Evolutionary conservation across 2,329 filamentous ascomycete genomes (phyloP), one percentile per base, ranked within the genome.

Genomic region (Thelonectria rubi): DNA sequence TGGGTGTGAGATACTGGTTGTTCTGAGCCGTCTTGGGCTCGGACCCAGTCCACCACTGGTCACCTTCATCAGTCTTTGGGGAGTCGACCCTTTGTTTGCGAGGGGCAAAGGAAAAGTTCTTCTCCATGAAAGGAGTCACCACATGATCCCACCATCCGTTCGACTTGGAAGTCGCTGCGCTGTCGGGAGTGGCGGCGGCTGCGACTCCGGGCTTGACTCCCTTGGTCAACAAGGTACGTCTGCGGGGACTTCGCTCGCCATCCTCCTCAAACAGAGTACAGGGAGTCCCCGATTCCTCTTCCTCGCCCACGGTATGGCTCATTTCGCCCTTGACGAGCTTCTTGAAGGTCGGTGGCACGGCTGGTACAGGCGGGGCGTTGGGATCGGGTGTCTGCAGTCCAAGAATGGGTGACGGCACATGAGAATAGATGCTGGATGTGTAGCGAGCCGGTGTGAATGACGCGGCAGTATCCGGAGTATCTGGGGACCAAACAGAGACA

Each of bases 61-160:
- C 74, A 3, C 71, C 74, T 15, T 62, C 62, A n/a, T 64, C 58
- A 17, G 70, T 69, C 46, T 63, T 71, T 11, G 76, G 73, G 10
- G 75, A 76, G 18, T 75, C 73, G 24, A 65, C 55, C 55, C 72
- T 75, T 51, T 74, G 58, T 68, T 70, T 76, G 48, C 77, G 76
- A 48, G 76, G 78, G 48, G 79, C 77, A 20, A 83, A 81, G 39
- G 80, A 82, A 14, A 78, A 69, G 51, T 67, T 76, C 69, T 67
- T 82, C 70, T 84, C 80, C 15, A 77, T 69, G 69, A 93, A 93
- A 0, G 91, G 91, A 1, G 90, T 91, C 8, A 85, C 88, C 57
- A 93, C 86, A 66, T 91, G 83, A 69, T 92, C 91, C 91, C 91
- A 93, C 90, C 91, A 93, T 18, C 91, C 91, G 62, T 83, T 82